Evolutionary conservation across 1,284 basidiomycete genomes (phyloP).

Genomic region (Cryptococcus floricola): DNA sequence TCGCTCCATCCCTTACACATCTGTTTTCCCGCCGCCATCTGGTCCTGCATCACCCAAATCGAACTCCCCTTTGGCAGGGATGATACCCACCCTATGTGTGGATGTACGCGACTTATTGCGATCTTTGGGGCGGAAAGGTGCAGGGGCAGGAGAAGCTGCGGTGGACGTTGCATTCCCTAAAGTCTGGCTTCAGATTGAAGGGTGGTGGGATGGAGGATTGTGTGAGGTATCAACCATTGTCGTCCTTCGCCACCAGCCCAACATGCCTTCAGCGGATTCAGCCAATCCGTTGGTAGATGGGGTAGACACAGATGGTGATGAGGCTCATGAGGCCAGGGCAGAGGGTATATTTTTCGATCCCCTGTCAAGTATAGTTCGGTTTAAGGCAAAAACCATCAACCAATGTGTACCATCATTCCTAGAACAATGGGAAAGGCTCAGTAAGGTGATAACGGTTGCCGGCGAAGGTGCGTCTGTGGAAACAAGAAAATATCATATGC

Average conservation of each 20-base stretch:
- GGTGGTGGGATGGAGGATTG: slow-evolving; percentile 81
- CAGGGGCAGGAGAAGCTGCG: slow-evolving; percentile 44
- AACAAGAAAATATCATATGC: neutral
- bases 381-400: slow-evolving; percentile 77
- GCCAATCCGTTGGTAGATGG: neutral
- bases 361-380: slow-evolving; percentile 74
- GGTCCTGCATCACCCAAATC: slow-evolving; percentile 22
- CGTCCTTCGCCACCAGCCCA: slow-evolving; percentile 79
- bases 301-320: neutral
- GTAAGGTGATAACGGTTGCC: slow-evolving; percentile 86
- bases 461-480: slow-evolving; percentile 61
- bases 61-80: slow-evolving; percentile 49
- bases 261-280: slow-evolving; percentile 54
- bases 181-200: slow-evolving; percentile 77
- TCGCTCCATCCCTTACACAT: slow-evolving; percentile 70
- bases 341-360: slow-evolving; percentile 75
- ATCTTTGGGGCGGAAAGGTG: slow-evolving; percentile 55
- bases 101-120: slow-evolving; percentile 73
- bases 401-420: slow-evolving; percentile 82
- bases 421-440: slow-evolving; percentile 84
- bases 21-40: slow-evolving; percentile 59
- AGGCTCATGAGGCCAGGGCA: slow-evolving; percentile 9
- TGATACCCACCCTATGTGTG: slow-evolving; percentile 75
- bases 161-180: slow-evolving; percentile 87
- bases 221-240: slow-evolving; percentile 73